These are phyloP conservation scores for Apiotrichum porosum DNA, from an alignment of 1,284 basidiomycete genomes.

Conservation along the genomic window DNA sequence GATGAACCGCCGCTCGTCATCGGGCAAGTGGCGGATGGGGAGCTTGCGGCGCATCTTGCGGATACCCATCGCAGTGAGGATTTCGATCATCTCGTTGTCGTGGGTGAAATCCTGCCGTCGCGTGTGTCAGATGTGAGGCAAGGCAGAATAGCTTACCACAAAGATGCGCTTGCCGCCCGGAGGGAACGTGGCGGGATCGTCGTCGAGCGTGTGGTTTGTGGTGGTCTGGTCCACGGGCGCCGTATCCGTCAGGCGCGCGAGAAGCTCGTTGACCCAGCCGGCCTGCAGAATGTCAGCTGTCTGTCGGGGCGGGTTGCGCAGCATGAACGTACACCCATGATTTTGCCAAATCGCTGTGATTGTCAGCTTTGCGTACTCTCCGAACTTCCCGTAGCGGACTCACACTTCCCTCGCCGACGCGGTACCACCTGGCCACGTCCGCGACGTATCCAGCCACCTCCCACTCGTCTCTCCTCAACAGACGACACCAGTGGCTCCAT, in stretches of 20 bases:
- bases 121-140: constrained; percentile 51
- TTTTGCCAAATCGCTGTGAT: constrained; percentile 28
- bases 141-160: constrained; percentile 39
- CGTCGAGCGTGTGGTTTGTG: constrained; percentile 71
- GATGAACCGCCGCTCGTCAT: constrained; percentile 27
- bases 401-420: constrained; percentile 57
- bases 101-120: constrained; percentile 64
- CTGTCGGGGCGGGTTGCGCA: too few relatives aligned
- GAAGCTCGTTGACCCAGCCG: constrained; percentile 75
- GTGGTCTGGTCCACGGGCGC: constrained; percentile 65
- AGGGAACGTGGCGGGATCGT: constrained; percentile 65
- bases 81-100: constrained; percentile 73
- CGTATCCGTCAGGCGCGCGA: constrained; percentile 65
- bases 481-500: constrained; percentile 63
- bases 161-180: constrained; percentile 38
- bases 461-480: constrained; percentile 62
- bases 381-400: constrained; percentile 20
- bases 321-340: too few relatives aligned
- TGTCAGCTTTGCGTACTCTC: too few relatives aligned
- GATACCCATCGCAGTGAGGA: constrained; percentile 68
- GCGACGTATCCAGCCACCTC: constrained; percentile 62
- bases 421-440: constrained; percentile 73
- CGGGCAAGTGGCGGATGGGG: not conserved
- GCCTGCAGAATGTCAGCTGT: constrained; percentile 51
- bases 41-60: constrained; percentile 46